Evolutionary conservation across 2,329 filamentous ascomycete genomes (phyloP).

Genomic region (Monosporascus cannonballus): DNA sequence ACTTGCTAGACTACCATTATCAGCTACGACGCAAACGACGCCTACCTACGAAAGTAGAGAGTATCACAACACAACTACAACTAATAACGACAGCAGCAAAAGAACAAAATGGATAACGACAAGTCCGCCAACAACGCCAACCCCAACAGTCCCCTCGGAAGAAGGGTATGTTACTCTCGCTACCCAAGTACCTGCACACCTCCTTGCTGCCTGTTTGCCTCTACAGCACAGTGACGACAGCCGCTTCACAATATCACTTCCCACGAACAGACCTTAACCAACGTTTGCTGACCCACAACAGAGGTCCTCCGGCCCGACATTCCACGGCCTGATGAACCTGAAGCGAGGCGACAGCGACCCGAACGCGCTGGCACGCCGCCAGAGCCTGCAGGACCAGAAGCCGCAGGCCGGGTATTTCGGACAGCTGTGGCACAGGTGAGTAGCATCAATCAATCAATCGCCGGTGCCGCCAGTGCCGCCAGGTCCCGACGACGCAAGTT

Average conservation of each 20-base stretch:
- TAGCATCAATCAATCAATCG: background rate
- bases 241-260: no score
- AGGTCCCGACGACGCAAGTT: no score
- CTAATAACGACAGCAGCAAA: background rate
- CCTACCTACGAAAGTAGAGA: no score
- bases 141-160: background rate
- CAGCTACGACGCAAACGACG: no score
- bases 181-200: background rate
- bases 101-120: constrained; percentile 4
- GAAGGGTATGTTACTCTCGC: constrained; percentile 2
- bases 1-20: no score
- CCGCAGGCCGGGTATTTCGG: constrained; percentile 43
- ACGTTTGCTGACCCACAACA: background rate
- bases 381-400: constrained; percentile 50
- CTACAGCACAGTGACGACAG: background rate
- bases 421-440: constrained; percentile 53
- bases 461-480: no score
- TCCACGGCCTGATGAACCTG: constrained; percentile 44
- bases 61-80: background rate
- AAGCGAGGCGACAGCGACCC: constrained; percentile 40
- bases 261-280: no score
- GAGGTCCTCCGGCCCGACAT: constrained; percentile 37
- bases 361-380: constrained; percentile 38
- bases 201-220: no score
- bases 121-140: constrained; percentile 3